These are phyloP conservation scores for Antrodiella citrinella DNA, from an alignment of 768 basidiomycete genomes.

Conservation along the genomic window DNA sequence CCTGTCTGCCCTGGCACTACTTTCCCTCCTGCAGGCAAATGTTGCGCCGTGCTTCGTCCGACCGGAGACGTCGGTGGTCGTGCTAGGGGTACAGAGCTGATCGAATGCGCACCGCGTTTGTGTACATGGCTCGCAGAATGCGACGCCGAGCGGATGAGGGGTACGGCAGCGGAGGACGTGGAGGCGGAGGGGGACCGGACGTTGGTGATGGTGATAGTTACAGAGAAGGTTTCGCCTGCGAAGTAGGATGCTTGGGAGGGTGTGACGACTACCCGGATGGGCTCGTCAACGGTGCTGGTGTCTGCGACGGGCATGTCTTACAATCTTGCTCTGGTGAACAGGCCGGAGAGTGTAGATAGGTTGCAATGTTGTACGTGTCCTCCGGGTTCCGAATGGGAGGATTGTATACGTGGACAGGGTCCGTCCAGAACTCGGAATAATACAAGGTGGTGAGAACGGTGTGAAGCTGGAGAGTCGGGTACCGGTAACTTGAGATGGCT, in stretches of 20 bases:
- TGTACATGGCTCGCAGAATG: conserved; percentile 35
- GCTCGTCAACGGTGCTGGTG: conserved; percentile 11
- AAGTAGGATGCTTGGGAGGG: conserved; percentile 89
- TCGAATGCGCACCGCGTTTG: conserved; percentile 68
- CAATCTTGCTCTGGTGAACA: background rate
- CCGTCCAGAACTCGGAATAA: background rate
- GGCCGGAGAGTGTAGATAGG: background rate
- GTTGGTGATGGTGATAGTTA: conserved; percentile 84
- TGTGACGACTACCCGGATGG: conserved; percentile 59
- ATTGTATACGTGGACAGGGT: background rate
- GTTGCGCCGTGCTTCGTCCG: conserved; percentile 27
- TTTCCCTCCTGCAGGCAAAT: conserved; percentile 28
- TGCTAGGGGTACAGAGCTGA: conserved; percentile 75
- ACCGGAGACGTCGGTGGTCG: conserved; percentile 81
- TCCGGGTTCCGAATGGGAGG: background rate
- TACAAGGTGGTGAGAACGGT: background rate
- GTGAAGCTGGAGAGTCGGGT: background rate
- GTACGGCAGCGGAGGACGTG: too few relatives aligned
- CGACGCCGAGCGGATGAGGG: conserved; percentile 21
- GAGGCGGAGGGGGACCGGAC: conserved; percentile 44
- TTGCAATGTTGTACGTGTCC: background rate
- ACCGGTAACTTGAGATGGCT: background rate
- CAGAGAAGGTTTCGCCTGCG: conserved; percentile 82
- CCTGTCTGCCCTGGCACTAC: conserved; percentile 5
- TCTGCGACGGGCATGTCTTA: conserved; percentile 6